Conservation (phyloP, 768 basidiomycete species). For the Boletus subcaerulescens region DNA sequence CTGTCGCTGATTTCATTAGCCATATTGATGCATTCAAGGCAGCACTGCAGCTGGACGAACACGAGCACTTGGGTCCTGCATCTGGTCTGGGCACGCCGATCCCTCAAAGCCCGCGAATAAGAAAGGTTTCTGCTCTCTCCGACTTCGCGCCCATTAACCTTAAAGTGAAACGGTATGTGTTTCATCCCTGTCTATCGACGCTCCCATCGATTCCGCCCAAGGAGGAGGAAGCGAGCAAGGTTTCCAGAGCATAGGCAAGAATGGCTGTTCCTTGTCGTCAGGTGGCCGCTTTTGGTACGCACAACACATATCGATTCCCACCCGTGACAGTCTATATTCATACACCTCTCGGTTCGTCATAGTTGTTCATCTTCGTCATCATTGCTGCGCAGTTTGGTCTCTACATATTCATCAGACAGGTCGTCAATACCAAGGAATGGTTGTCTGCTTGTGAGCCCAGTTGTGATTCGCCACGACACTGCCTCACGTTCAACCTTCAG, state of each 20-base stretch:
- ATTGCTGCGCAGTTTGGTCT: conserved; percentile 82
- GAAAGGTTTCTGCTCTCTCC: conserved; percentile 78
- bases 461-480: not conserved
- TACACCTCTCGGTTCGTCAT: not conserved
- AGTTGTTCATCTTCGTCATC: conserved; percentile 82
- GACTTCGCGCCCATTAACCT: conserved; percentile 92
- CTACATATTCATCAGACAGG: conserved; percentile 84
- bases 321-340: conserved; percentile 1
- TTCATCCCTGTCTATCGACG: not conserved
- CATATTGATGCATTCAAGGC: conserved; percentile 76
- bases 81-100: conserved; percentile 27
- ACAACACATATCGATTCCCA: not conserved
- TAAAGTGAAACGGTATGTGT: conserved; percentile 64
- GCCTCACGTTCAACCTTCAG: conserved; percentile 35
- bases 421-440: conserved; percentile 95
- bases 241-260: conserved; percentile 54
- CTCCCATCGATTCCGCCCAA: conserved; percentile 15
- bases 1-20: conserved; percentile 30
- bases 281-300: conserved; percentile 84
- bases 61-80: conserved; percentile 17
- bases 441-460: conserved; percentile 70
- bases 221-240: conserved; percentile 36
- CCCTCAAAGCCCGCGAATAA: conserved; percentile 47
- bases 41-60: conserved; percentile 65
- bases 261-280: conserved; percentile 69